Evolutionary conservation across 164 flowering plant species (phyloP).

Genomic region (Amborella trichopoda): DNA sequence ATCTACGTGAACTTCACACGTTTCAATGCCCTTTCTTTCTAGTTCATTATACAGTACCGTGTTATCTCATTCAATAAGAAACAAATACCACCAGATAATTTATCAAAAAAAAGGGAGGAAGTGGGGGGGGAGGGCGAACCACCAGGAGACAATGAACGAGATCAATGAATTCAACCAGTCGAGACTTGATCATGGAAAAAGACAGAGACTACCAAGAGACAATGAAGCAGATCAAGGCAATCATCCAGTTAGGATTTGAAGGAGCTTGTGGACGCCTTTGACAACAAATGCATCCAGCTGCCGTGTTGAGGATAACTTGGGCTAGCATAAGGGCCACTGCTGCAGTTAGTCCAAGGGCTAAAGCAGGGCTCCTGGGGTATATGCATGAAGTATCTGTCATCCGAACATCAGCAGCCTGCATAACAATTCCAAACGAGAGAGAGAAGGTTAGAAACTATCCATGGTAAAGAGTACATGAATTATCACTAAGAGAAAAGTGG

Average conservation of each 20-base stretch:
- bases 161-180: not conserved
- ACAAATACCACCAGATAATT: too few species aligned
- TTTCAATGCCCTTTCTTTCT: too few species aligned
- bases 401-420: constrained; percentile 54
- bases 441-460: not conserved
- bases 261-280: constrained; percentile 34
- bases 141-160: too few species aligned
- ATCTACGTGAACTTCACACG: too few species aligned
- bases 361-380: constrained; percentile 79
- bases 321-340: constrained; percentile 57
- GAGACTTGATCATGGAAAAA: not conserved
- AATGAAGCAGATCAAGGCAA: constrained; percentile 55
- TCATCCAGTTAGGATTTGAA: constrained; percentile 44
- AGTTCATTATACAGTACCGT: too few species aligned
- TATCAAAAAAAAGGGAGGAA: too few species aligned
- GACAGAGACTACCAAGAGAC: constrained; percentile 62
- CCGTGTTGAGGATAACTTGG: constrained; percentile 46
- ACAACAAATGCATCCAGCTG: constrained; percentile 83
- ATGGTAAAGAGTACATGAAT: too few species aligned
- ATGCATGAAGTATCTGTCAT: constrained; percentile 27
- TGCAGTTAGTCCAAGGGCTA: constrained; percentile 66
- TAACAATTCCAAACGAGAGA: constrained; percentile 2
- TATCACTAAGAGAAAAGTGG: too few species aligned
- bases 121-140: too few species aligned
- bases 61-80: too few species aligned